Conservation (phyloP, 1,284 basidiomycete species). For the Austroboletus niveus region DNA sequence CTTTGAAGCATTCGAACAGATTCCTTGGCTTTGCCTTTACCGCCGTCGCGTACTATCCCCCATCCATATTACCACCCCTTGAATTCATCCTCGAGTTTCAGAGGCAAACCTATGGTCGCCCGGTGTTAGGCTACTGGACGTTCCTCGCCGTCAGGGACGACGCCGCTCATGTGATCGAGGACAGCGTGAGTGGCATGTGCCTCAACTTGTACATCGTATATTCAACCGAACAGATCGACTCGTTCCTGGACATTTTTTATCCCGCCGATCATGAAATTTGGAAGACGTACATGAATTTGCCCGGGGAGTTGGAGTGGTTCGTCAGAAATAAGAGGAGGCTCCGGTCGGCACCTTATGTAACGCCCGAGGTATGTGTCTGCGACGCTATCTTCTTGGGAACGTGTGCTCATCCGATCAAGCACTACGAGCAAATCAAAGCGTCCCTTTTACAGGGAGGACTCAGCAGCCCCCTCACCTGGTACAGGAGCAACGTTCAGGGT, state of each 20-base stretch:
- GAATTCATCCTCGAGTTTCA: conserved; percentile 23
- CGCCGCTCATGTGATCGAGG: conserved; percentile 29
- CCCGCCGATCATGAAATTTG: conserved; percentile 34
- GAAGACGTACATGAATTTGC: conserved; percentile 33
- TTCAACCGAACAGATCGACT: conserved; percentile 24
- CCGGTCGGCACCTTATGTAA: conserved; percentile 32
- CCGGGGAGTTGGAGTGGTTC: conserved; percentile 32
- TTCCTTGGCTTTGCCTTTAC: conserved; percentile 35
- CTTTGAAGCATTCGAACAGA: conserved; percentile 31
- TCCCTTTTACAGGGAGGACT: conserved; percentile 29
- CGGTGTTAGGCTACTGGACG: conserved; percentile 40
- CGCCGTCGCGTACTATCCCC: conserved; percentile 32
- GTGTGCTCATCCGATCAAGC: conserved; percentile 19
- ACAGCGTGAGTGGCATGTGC: conserved; percentile 23
- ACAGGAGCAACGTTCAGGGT: conserved; percentile 21
- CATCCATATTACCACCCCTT: conserved; percentile 27
- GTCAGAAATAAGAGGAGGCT: conserved; percentile 24
- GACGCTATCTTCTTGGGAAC: neutral
- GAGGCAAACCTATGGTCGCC: conserved; percentile 32
- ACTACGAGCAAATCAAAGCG: conserved; percentile 24
- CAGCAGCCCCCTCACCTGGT: conserved; percentile 33
- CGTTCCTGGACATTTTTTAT: conserved; percentile 32
- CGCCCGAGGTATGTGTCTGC: conserved; percentile 25
- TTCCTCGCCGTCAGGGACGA: conserved; percentile 31
- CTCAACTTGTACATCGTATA: neutral